Conservation (phyloP, 2,329 filamentous ascomycete species). For the Phoma sp. region DNA sequence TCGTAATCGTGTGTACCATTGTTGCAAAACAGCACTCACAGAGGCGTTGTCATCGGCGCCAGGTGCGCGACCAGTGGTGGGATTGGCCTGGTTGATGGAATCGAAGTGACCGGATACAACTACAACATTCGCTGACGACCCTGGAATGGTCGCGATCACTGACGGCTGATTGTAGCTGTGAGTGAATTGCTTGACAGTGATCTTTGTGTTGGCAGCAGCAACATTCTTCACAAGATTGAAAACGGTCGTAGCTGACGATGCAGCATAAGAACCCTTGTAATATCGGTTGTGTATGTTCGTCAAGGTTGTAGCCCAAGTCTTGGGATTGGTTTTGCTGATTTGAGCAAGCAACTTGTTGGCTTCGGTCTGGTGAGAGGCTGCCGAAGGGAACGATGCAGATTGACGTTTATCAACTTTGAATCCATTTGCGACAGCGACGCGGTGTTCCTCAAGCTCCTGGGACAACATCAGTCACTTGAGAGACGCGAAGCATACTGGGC, state of each 20-base stretch:
- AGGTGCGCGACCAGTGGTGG: constrained; percentile 78
- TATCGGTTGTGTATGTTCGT: constrained; percentile 25
- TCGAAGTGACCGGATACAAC: constrained; percentile 91
- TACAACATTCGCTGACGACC: constrained; percentile 78
- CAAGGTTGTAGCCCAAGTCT: constrained; percentile 21
- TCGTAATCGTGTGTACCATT: too few species aligned
- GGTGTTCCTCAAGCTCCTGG: constrained; percentile 17
- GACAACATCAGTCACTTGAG: neutral
- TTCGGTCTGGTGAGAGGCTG: constrained; percentile 13
- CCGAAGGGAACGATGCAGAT: constrained; percentile 18
- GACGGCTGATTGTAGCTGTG: constrained; percentile 90
- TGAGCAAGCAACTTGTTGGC: constrained; percentile 16
- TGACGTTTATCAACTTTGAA: constrained; percentile 19
- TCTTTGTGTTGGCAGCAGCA: constrained; percentile 73
- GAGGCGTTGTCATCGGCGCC: constrained; percentile 92
- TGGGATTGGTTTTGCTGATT: constrained; percentile 24
- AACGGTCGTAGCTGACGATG: constrained; percentile 84
- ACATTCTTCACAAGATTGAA: constrained; percentile 73
- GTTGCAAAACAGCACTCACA: constrained; percentile 82
- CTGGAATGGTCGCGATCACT: constrained; percentile 87
- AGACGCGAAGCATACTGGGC: too few species aligned
- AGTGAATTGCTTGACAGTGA: constrained; percentile 72
- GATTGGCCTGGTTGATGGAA: constrained; percentile 87
- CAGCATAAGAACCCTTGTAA: constrained; percentile 55
- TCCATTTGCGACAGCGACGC: constrained; percentile 13